phyloP scores from a whole-genome alignment of 257 asterid genomes.

The Henckelia pumila region DNA sequence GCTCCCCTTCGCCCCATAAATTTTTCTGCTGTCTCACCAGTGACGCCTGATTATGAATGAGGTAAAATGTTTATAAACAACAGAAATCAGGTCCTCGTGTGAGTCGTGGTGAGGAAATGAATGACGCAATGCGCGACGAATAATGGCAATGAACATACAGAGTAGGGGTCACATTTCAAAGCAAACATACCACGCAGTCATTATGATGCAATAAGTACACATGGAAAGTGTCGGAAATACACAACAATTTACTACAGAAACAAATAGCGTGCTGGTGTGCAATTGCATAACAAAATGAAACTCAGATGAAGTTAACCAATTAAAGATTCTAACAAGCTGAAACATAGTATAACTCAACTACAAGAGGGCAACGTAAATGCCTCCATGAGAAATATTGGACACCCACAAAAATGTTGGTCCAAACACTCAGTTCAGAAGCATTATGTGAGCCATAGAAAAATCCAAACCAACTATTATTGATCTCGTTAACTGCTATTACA shows the following conservation, averaged over 20 bases:
- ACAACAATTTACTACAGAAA: background rate
- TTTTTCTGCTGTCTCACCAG: no score
- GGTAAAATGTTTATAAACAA: no score
- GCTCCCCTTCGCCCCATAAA: no score
- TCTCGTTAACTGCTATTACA: conserved; percentile 1
- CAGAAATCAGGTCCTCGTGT: no score
- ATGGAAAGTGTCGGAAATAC: background rate
- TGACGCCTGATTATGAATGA: no score
- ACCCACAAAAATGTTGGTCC: conserved; percentile 34
- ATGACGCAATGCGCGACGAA: background rate
- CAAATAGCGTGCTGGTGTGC: conserved; percentile 15
- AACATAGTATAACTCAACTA: conserved; percentile 25
- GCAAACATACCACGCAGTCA: background rate
- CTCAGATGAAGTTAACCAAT: conserved; percentile 17
- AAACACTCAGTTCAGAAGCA: conserved; percentile 28
- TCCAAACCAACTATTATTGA: conserved; percentile 2
- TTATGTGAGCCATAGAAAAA: conserved; percentile 27
- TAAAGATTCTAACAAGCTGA: conserved; percentile 16
- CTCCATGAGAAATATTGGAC: conserved; percentile 29
- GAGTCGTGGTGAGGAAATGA: no score
- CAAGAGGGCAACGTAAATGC: conserved; percentile 22
- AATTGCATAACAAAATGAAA: conserved; percentile 20
- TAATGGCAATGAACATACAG: background rate
- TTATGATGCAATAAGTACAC: no score
- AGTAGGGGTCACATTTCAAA: background rate